phyloP scores from a whole-genome alignment of 2,329 filamentous ascomycete genomes.

The Macroventuria anomochaeta region DNA sequence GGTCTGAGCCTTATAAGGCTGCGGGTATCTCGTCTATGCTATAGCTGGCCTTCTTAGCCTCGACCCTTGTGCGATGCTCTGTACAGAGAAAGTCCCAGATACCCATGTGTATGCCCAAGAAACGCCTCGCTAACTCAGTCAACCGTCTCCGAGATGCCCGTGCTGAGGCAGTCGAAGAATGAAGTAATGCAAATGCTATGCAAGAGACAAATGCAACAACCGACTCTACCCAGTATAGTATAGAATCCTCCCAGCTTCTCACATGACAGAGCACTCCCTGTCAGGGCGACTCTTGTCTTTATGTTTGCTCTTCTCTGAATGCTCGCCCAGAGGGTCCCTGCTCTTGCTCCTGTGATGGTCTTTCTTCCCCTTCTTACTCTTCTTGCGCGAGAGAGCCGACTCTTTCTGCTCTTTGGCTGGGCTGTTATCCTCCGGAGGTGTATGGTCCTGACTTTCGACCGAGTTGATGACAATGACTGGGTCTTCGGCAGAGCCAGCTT shows the following conservation, averaged over 20 bases:
- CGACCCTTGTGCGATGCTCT: not conserved
- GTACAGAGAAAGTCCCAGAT: not conserved
- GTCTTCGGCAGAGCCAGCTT: constrained; percentile 29
- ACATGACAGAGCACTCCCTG: constrained; percentile 55
- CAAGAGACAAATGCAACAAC: not conserved
- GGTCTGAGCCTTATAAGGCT: not conserved
- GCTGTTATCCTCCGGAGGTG: constrained; percentile 15
- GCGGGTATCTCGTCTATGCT: constrained; percentile 37
- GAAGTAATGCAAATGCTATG: constrained; percentile 8
- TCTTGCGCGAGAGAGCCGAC: constrained; percentile 30
- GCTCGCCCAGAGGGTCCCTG: constrained; percentile 45
- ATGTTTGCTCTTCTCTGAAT: constrained; percentile 34
- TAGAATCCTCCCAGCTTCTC: constrained; percentile 16
- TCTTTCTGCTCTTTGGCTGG: constrained; percentile 36
- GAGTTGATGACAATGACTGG: constrained; percentile 39
- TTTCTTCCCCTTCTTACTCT: constrained; percentile 42
- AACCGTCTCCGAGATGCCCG: not conserved
- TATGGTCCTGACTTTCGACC: constrained; percentile 13
- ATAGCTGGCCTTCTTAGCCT: not conserved
- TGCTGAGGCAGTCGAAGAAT: not conserved
- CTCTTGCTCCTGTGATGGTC: constrained; percentile 50
- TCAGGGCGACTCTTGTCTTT: constrained; percentile 48
- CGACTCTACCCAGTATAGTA: not conserved
- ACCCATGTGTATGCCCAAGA: constrained; percentile 14
- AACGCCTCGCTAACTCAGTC: constrained; percentile 36